Conservation (phyloP, 352 stramenopile species). For the Blastocystis sp. region DNA sequence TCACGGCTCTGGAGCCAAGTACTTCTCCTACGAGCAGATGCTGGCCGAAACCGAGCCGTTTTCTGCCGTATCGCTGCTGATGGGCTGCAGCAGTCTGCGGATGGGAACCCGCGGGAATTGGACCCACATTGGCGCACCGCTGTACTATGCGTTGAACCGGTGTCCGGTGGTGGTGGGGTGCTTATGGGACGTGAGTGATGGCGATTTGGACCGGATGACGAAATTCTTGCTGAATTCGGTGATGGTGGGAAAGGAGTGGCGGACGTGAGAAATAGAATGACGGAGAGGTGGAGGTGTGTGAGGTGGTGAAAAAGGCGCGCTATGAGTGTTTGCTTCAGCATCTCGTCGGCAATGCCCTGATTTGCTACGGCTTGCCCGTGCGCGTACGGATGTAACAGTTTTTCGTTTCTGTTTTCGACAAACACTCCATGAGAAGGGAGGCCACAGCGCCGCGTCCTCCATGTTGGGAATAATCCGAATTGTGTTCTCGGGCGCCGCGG, state of each 20-base stretch:
- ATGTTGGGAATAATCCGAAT: neutral
- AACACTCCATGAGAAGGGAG: neutral
- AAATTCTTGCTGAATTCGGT: neutral
- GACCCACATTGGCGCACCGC: neutral
- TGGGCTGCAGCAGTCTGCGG: constrained; percentile 10
- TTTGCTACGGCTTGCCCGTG: constrained; percentile 17
- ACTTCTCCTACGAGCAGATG: constrained; percentile 44
- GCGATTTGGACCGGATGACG: constrained; percentile 46
- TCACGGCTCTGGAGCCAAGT: constrained; percentile 36
- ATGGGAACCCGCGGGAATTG: neutral
- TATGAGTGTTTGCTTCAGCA: neutral
- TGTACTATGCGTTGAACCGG: constrained; percentile 25
- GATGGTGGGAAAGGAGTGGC: neutral
- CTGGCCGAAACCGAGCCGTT: neutral
- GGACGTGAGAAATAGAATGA: neutral
- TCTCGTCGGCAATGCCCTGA: constrained; percentile 3
- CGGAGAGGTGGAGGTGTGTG: neutral
- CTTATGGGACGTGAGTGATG: constrained; percentile 64
- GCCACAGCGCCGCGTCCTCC: neutral
- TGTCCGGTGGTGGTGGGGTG: constrained; percentile 14
- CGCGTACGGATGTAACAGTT: neutral
- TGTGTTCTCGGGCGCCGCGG: neutral
- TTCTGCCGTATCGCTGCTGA: constrained; percentile 6
- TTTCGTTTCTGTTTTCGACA: constrained; percentile 2
- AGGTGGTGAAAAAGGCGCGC: neutral